Evolutionary conservation across 2,329 filamentous ascomycete genomes (phyloP).

Genomic region (Trematosphaeria pertusa): DNA sequence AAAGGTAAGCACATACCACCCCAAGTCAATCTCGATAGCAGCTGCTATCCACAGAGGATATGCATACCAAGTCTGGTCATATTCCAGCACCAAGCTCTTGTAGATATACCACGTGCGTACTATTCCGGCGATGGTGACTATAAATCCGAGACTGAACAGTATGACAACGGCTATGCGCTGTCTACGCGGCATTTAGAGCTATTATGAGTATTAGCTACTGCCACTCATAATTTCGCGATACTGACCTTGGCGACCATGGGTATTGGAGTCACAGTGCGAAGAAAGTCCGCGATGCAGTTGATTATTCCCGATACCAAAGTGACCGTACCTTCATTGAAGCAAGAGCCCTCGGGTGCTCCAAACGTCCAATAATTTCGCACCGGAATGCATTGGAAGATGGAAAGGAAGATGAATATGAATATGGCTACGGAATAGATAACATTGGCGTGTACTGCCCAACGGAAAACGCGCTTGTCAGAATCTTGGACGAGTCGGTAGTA

Average conservation of each 20-base stretch:
- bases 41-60: slow-evolving; percentile 57
- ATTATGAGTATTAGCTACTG: not conserved
- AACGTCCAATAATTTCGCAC: slow-evolving; percentile 52
- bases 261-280: slow-evolving; percentile 52
- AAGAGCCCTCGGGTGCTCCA: slow-evolving; percentile 38
- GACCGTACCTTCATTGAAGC: slow-evolving; percentile 50
- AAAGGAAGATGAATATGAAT: slow-evolving; percentile 46
- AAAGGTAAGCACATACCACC: slow-evolving; percentile 50
- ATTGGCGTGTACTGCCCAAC: slow-evolving; percentile 48
- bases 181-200: slow-evolving; percentile 51
- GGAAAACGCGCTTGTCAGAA: slow-evolving; percentile 49
- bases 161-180: slow-evolving; percentile 50
- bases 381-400: slow-evolving; percentile 52
- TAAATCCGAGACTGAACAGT: slow-evolving; percentile 50
- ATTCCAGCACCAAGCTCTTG: slow-evolving; percentile 48
- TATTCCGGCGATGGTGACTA: slow-evolving; percentile 52
- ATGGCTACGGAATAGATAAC: slow-evolving; percentile 47
- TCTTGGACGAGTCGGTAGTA: slow-evolving; percentile 55
- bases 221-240: not conserved
- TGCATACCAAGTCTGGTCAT: slow-evolving; percentile 54
- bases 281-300: slow-evolving; percentile 52
- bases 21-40: slow-evolving; percentile 55
- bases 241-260: slow-evolving; percentile 50
- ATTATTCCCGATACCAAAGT: slow-evolving; percentile 52
- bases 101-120: slow-evolving; percentile 55